Evolutionary conservation across 352 stramenopile genomes (phyloP), one percentile per base, ranked within the genome.

Genomic region (Globisporangium yorkense): DNA sequence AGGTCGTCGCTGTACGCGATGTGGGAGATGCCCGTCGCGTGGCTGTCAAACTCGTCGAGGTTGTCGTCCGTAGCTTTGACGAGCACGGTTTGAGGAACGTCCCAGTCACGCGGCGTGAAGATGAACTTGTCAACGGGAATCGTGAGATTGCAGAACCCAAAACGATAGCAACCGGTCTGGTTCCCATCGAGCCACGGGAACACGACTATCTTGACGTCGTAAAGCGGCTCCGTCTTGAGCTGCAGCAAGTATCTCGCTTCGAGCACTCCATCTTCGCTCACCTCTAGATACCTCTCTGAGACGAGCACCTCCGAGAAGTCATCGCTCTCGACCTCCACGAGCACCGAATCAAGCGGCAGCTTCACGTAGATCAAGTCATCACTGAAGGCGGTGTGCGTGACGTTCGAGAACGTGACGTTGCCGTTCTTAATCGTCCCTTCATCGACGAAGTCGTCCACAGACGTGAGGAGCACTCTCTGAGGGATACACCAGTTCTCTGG

Each of bases 81-180:
- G 2, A 61, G 51, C 0, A 92, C 80, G 1, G 50, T 63, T 54
- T 92, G 82, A 1, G 66, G 70, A 0, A 92, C 33, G 52, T 90
- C 67, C 80, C 82, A 92, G 54, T 90, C 67, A 0, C 50, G 62
- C 3, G 80, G 74, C 6, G 80, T 87, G 61, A 92, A 92, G 0
- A 77, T 10, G 40, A 72, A 88, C 58, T 77, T 65, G 12, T 70
- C 63, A 7, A 77, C 56, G 0, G 68, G 67, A 7, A 92, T 61
- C 3, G 82, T 92, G 40, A 89, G 37, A 50, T 92, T 92, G 51
- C 82, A 92, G 2, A 89, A 43, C 0, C 69, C 76, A 45, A 90
- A 90, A 3, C 82, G 77, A 27, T 92, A 92, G 54, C 82, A 92
- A 27, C 75, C 61, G 0, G 77, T 89, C n/a, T 74, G 72, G 1